Conservation (phyloP, 257 asterid genomes). For the Lantana camara region DNA sequence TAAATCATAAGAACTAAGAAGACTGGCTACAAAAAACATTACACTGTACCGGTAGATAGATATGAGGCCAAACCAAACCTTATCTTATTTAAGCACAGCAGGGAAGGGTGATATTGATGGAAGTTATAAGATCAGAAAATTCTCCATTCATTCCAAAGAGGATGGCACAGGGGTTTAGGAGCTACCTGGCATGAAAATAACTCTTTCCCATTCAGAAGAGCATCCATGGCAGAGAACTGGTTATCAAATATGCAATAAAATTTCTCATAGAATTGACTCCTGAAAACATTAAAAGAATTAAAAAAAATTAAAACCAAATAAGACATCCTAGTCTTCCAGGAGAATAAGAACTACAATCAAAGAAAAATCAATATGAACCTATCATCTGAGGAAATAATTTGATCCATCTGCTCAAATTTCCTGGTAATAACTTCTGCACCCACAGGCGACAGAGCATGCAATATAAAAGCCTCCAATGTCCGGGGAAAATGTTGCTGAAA, state of each 20-base stretch:
- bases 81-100: constrained; percentile 2
- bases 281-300: constrained; percentile 29
- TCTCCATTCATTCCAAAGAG: constrained; percentile 17
- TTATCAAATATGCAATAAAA: constrained; percentile 73
- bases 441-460: constrained; percentile 86
- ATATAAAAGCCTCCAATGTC: constrained; percentile 83
- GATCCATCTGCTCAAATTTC: constrained; percentile 92
- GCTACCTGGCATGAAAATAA: constrained; percentile 81
- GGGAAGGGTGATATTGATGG: constrained; percentile 2
- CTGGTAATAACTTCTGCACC: constrained; percentile 84
- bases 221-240: constrained; percentile 70
- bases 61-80: too few species aligned
- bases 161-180: background rate
- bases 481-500: constrained; percentile 89
- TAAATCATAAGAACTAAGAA: constrained; percentile 19
- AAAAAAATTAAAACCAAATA: constrained; percentile 12
- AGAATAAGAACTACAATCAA: constrained; percentile 29
- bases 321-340: constrained; percentile 22
- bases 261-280: constrained; percentile 72
- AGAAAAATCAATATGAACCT: constrained; percentile 32
- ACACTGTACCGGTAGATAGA: too few species aligned
- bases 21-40: too few species aligned
- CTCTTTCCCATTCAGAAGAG: constrained; percentile 82
- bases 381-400: constrained; percentile 54
- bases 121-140: constrained; percentile 15